phyloP scores from a whole-genome alignment of 768 basidiomycete species.

The Lentinula aciculospora region DNA sequence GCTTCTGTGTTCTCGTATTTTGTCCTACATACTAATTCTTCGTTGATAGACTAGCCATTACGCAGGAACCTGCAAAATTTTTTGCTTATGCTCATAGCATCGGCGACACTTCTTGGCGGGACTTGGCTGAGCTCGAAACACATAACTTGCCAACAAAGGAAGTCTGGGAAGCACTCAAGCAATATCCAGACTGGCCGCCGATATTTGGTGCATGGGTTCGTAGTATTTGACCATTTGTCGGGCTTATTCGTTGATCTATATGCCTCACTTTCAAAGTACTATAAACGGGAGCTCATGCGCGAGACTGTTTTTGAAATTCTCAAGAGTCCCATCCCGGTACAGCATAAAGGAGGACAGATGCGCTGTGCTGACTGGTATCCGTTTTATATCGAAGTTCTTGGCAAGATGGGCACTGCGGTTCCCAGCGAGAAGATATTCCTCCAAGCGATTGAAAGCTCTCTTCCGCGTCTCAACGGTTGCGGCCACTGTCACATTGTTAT shows the following conservation, averaged over 20 bases:
- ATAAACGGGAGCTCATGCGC: background rate
- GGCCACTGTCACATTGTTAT: background rate
- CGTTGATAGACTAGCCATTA: background rate
- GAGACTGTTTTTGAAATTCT: background rate
- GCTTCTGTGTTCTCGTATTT: background rate
- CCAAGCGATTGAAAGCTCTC: background rate
- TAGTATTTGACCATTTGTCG: background rate
- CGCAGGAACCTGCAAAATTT: conserved; percentile 3
- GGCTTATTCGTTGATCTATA: background rate
- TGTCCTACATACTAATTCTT: background rate
- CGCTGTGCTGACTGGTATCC: background rate
- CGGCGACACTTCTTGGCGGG: background rate
- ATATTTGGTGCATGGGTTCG: conserved; percentile 5
- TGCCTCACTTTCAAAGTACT: background rate
- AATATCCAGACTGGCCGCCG: background rate
- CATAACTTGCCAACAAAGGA: background rate
- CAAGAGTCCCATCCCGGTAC: background rate
- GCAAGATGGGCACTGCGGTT: background rate
- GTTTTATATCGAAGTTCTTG: background rate
- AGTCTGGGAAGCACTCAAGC: background rate
- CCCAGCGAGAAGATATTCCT: background rate
- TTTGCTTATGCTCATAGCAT: conserved; percentile 5
- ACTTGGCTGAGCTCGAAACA: background rate
- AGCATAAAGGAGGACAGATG: background rate
- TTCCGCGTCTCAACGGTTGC: background rate